Evolutionary conservation across 2,329 filamentous ascomycete species (phyloP), one percentile per base, ranked within the genome.

Genomic region (Ophiosphaerella korrae): DNA sequence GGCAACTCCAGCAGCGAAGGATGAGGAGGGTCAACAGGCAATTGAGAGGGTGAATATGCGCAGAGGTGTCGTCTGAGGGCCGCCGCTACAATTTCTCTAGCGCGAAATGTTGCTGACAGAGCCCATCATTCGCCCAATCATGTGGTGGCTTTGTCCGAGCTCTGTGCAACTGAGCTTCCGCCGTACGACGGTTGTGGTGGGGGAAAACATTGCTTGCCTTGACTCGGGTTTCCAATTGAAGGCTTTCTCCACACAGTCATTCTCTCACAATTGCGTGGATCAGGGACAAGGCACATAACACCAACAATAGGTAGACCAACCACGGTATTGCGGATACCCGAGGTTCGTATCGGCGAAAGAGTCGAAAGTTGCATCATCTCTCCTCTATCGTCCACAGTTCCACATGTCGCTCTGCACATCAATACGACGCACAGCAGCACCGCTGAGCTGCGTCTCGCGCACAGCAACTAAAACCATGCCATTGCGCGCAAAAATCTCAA

Each of bases 401-500:
- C 60, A 55, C 71, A 81, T 81, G 78, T 78, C 78, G 64, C 69
- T 79, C 56, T 74, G 73, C 64, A 68, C 70, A 49, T 66, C 71
- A 41, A 68, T 75, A 58, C 66, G 69, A 67, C 67, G 75, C 33
- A 67, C 65, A 63, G 70, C 75, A 49, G 65, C 70, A 53, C 72
- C 69, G 71, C 66, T 72, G 68, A 74, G 66, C 63, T 71, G 71
- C 57, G 66, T 55, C 63, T 68, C 71, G 60, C 71, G 71, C 53
- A 65, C 49, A 47, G 53, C 53, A 33, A 57, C 64, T 37, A 50
- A 58, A 32, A 75, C 67, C 50, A 96, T 96, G 90, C 90, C 91
- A 73, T 82, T 96, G 59, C 86, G 86, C 79, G 89, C 89, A 55
- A 93, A 89, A 75, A 81, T 92, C 60, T 77, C 81, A 68, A 82